Base-by-base conservation (phyloP, 2,329 filamentous ascomycete species). In the Fusarium sp. region DNA sequence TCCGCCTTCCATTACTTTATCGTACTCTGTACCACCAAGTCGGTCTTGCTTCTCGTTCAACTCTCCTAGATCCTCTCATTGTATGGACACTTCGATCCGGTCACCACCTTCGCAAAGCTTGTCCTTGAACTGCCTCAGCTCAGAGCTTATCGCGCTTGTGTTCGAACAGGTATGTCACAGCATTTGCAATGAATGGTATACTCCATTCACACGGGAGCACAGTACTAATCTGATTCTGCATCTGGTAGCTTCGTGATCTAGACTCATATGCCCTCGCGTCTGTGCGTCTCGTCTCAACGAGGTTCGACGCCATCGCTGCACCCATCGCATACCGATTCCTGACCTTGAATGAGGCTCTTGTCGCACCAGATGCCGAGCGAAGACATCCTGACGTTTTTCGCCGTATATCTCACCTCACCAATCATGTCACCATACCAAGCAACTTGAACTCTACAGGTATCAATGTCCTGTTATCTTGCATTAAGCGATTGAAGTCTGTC, bases 111-210 rank as follows among this genome's bases (percentile, higher is more conserved):
- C 58, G 40, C 57, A 61, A 51, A 49, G 58, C 34, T 47, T 65
- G 30, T 64, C 71, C 16, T 58, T 77, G 42, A 64, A 79, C 54
- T 72, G 77, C 55, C 78, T 85, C 20, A 83, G 81, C 71, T 78
- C 81, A 7, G 83, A 85, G 73, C 72, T 85, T 18, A 52, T 84
- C n/a, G 70, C 75, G 55, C 73, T 84, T 40, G 79, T 85, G 34
- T 77, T 83, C 27, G 71, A 81, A 69, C 78, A 83, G 74, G 83
- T 84, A 76, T 37, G 70, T 62, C 37, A 40, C 29, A 24, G 47
- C n/a, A 52, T 24, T 24, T 25, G 20, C 34, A 41, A 42, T 22
- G 25, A 44, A 42, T 22, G 30, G 20, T 20, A 44, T 44, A 22
- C 10, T 20, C 51, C 32, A 18, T 22, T 29, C 42, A 13, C 11